Evolutionary conservation across 176 grass and related monocot genomes (phyloP), one percentile per base, ranked within the genome.

Genomic region (Eragrostis curvula): DNA sequence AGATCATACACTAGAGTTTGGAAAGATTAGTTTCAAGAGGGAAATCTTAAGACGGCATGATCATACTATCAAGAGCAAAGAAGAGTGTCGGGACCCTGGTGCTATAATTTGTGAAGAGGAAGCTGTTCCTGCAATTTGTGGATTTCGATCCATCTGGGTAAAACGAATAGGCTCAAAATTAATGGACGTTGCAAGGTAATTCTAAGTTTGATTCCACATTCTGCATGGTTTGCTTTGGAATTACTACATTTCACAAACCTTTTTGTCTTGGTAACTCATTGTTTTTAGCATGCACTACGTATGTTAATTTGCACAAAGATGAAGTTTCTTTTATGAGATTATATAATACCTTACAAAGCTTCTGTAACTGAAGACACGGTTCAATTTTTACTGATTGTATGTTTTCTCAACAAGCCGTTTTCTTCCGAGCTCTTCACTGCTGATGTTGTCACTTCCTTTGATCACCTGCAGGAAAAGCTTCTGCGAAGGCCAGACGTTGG

Each of bases 141-240:
- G 96, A 75, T 93, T 98, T 84, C 88, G 92, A 65, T 90, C 92
- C 52, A 91, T 98, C 68, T 98, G 96, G 92, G 88, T 95, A 80
- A 91, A 89, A 52, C 66, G 63, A 49, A 79, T 95, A 73, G 96
- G 81, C 21, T 91, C 92, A 29, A 79, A 89, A 70, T 81, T 98
- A 21, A 71, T 98, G 78, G 92, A 95, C 74, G 88, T 87, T 11
- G 88, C 90, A 63, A 89, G 96, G 92, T 93, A 80, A n/a, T 42
- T 62, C 44, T 29, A 71, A 20, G 30, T 36, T 36, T 57, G 7
- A 58, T 60, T 58, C 6, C 24, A 18, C 9, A 30, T 79, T 25
- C 68, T 79, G 7, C 27, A 2, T 65, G 32, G 5, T 49, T 79
- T 41, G 27, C 53, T 25, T 71, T 41, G 74, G 41, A 15, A 41